Base-by-base conservation (phyloP, 2,329 filamentous ascomycete species). In the Xylaria sp. region DNA sequence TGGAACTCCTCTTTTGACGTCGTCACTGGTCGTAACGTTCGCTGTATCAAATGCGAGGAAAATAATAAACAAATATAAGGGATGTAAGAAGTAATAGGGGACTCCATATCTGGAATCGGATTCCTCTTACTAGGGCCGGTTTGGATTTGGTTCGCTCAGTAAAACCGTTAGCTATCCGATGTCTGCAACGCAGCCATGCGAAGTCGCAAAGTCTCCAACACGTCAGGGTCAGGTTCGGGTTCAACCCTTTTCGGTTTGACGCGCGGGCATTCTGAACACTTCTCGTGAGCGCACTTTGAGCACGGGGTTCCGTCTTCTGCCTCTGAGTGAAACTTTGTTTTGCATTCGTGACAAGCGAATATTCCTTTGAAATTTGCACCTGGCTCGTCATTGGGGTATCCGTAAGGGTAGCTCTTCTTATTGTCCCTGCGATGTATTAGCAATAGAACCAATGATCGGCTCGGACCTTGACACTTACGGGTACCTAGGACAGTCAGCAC, bases 401-500 rank as follows among this genome's bases (percentile, higher is more conserved):
- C 90, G 69, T 87, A 85, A 0, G 89, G 89, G 76, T 90, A 92
- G 74, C 90, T 91, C 73, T 87, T 84, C 74, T 86, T 88, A 80
- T 91, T 92, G 67, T 89, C 82, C 55, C 88, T 90, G 73, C 69
- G 71, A 70, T 45, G 7, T 20, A 47, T 70, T 61, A 71, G 69
- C 20, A 56, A 53, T 54, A 15, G 29, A 39, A 66, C 17, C 20
- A 31, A 20, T 33, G 62, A 61, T 60, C 3, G 20, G 11, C 9
- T 9, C 5, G 29, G 33, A 20, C 11, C 17, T 65, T 27, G 45
- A 42, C 60, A 89, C 91, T 78, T 86, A 93, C 85, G 93, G 93
- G 74, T 93, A 89, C 73, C 93, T 85, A 31, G 92, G 92, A 77
- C 93, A 96, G 75, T 90, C 90, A 44, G 89, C 92, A 82, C 93